Evolutionary conservation across 2,329 filamentous ascomycete species (phyloP).

Genomic region (Acarospora socialis): DNA sequence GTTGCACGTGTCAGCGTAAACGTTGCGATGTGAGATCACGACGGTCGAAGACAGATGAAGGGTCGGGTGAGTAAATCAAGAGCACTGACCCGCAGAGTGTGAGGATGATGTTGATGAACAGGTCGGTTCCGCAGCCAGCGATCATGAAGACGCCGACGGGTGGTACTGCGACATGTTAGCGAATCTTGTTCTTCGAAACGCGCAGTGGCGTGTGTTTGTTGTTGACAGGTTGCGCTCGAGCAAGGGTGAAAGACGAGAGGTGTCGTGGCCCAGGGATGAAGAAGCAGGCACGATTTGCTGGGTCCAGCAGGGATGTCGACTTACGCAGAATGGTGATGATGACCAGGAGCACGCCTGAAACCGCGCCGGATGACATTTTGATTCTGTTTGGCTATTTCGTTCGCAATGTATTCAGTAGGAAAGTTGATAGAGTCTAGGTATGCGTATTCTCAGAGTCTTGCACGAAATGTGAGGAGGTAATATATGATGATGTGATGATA

Average conservation of each 20-base stretch:
- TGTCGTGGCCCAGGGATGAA: no score
- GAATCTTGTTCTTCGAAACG: background rate
- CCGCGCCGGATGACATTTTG: no score
- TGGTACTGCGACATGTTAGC: slow-evolving; percentile 48
- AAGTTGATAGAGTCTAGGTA: no score
- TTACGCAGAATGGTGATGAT: slow-evolving; percentile 13
- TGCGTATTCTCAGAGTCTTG: no score
- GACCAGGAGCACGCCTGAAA: slow-evolving; percentile 11
- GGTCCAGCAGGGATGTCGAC: background rate
- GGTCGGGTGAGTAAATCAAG: background rate
- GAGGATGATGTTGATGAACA: slow-evolving; percentile 53
- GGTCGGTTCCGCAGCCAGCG: slow-evolving; percentile 49
- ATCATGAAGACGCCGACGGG: slow-evolving; percentile 50
- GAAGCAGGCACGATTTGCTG: background rate
- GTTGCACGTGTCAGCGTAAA: no score
- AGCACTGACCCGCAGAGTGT: slow-evolving; percentile 45
- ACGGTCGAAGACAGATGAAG: background rate
- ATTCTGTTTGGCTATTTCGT: no score
- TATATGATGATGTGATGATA: no score
- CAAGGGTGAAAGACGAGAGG: no score
- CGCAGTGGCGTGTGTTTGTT: background rate
- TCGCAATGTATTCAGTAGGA: no score
- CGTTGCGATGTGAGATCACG: background rate
- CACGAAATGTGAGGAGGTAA: no score
- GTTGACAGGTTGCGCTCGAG: background rate